Conservation (phyloP, 768 basidiomycete genomes). For the Mycena galericulata region DNA sequence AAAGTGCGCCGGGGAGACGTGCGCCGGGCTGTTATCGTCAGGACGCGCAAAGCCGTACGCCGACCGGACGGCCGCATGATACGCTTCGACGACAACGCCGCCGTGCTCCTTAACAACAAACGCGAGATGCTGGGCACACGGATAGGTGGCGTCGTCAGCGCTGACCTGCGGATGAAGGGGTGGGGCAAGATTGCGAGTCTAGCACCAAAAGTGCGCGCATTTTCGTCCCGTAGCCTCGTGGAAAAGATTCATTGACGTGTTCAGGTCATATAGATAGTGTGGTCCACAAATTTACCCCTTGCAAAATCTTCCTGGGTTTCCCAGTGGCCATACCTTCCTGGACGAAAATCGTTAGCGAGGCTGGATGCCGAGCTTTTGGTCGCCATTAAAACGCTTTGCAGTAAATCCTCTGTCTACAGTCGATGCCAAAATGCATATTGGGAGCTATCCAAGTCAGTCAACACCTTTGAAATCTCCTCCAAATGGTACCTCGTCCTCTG, state of each 20-base stretch:
- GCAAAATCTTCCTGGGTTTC: neutral
- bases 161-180: constrained; percentile 89
- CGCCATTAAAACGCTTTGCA: too few relatives aligned
- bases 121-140: constrained; percentile 95
- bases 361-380: too few relatives aligned
- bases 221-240: neutral
- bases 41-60: constrained; percentile 87
- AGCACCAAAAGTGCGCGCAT: constrained; percentile 82
- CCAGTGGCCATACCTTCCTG: too few relatives aligned
- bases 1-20: constrained; percentile 96
- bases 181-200: constrained; percentile 95
- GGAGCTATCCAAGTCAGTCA: too few relatives aligned
- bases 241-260: constrained; percentile 1
- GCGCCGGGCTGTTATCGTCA: constrained; percentile 94
- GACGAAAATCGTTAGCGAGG: too few relatives aligned
- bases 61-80: constrained; percentile 90
- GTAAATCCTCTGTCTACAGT: too few relatives aligned
- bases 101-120: constrained; percentile 94
- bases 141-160: constrained; percentile 93
- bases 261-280: constrained; percentile 24
- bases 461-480: too few relatives aligned
- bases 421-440: too few relatives aligned
- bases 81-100: constrained; percentile 97
- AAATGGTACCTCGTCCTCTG: too few relatives aligned
- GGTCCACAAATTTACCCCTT: neutral